Percentiles rank a stretch among this genome's conserved stretches.
Evolutionary conservation across 2,329 filamentous ascomycete species (phyloP).

Genomic region (Penicillium sp.): DNA sequence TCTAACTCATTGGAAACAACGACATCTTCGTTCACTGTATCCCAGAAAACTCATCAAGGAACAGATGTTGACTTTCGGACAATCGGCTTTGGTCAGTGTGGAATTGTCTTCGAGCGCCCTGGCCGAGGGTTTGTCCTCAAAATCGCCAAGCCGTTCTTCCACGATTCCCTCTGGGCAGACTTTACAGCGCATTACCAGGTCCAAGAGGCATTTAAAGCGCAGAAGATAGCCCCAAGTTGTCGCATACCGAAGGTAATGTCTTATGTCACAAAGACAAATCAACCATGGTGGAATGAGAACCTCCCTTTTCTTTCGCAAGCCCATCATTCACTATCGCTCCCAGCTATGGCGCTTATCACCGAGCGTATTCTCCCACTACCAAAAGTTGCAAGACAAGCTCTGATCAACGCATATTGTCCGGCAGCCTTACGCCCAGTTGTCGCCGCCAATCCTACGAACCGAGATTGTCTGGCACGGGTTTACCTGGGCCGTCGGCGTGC

Average conservation of each 20-base stretch:
- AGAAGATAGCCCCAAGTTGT: slow-evolving; percentile 7
- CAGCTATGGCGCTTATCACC: slow-evolving; percentile 22
- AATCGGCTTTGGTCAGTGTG: slow-evolving; percentile 22
- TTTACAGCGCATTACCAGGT: slow-evolving; percentile 9
- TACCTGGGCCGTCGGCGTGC: slow-evolving; percentile 18
- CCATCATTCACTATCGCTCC: slow-evolving; percentile 11
- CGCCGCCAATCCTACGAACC: slow-evolving; percentile 5
- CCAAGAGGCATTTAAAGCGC: slow-evolving; percentile 4
- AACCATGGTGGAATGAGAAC: slow-evolving; percentile 12
- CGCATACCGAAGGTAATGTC: slow-evolving; percentile 12
- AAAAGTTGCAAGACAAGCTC: slow-evolving; percentile 15
- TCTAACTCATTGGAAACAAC: slow-evolving; percentile 6
- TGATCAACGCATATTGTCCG: slow-evolving; percentile 28
- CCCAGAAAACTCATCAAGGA: slow-evolving; percentile 4
- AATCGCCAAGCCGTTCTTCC: slow-evolving; percentile 11
- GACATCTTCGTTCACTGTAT: slow-evolving; percentile 5
- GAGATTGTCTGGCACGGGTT: slow-evolving; percentile 19
- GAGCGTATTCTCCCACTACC: slow-evolving; percentile 28
- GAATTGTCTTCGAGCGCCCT: slow-evolving; percentile 12
- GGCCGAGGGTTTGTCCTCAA: slow-evolving; percentile 3
- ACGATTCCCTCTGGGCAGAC: slow-evolving; percentile 13
- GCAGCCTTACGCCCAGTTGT: not conserved
- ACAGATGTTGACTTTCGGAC: too few species aligned
- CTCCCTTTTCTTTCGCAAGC: slow-evolving; percentile 4
- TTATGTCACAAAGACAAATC: slow-evolving; percentile 13